A percentile compares a stretch with the other conserved stretches of the same genome.
These are phyloP conservation scores for Coemansia sp. DNA, from an alignment of 192 early-diverging fungal species.

Conservation along the genomic window DNA sequence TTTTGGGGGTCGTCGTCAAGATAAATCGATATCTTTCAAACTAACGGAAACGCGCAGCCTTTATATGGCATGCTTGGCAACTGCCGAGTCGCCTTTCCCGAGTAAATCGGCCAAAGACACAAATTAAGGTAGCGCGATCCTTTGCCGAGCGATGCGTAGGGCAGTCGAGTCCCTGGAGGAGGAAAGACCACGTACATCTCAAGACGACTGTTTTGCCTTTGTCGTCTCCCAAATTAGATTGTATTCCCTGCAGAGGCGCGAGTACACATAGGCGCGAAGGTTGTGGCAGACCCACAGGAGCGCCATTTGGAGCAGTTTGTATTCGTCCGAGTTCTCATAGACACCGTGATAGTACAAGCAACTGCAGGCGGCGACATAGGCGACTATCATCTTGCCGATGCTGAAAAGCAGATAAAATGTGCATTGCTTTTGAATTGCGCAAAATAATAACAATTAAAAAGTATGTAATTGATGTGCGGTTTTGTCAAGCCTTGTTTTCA, in stretches of 20 bases:
- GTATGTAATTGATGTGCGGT: no score
- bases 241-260: background rate
- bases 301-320: background rate
- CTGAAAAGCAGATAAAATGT: no score
- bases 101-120: background rate
- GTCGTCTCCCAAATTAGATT: background rate
- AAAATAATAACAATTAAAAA: no score
- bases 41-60: background rate
- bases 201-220: no score
- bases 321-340: no score
- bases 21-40: no score
- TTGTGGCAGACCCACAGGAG: background rate
- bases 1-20: no score
- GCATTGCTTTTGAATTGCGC: no score
- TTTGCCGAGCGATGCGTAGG: background rate
- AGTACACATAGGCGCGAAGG: background rate
- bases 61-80: background rate
- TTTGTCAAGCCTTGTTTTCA: no score
- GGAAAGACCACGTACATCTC: background rate
- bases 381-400: no score
- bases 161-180: background rate
- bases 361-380: no score
- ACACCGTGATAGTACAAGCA: background rate
- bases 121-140: no score
- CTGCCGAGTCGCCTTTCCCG: background rate